Conservation (phyloP, 345 rosid species). For the Salix viminalis region DNA sequence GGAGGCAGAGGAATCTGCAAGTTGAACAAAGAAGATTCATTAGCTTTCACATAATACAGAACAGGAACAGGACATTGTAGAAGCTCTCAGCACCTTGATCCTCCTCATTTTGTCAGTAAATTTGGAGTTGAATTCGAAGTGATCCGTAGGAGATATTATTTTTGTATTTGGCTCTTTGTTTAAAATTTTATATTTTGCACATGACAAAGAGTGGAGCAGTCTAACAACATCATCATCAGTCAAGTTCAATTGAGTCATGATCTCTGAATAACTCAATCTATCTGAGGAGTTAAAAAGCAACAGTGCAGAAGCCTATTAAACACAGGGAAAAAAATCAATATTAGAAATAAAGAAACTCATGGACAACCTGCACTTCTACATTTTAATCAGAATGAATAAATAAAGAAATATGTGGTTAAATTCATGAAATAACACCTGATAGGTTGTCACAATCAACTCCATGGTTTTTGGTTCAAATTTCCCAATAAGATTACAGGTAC, state of each 20-base stretch:
- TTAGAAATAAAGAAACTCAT: not conserved
- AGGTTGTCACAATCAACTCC: slow-evolving; percentile 53
- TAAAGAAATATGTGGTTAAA: not conserved
- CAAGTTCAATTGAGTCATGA: slow-evolving; percentile 34
- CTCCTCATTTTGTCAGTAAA: slow-evolving; percentile 41
- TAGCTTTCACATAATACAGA: not conserved
- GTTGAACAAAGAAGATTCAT: not conserved
- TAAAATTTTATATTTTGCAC: slow-evolving; percentile 40
- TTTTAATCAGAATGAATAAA: not conserved
- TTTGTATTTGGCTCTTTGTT: slow-evolving; percentile 34
- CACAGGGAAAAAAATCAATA: not conserved
- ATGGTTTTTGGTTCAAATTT: slow-evolving; percentile 55
- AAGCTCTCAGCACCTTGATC: slow-evolving; percentile 32
- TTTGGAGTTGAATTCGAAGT: slow-evolving; percentile 35
- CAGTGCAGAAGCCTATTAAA: slow-evolving; percentile 34
- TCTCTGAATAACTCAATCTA: slow-evolving; percentile 37
- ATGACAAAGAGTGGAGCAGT: slow-evolving; percentile 42
- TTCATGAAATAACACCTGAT: slow-evolving; percentile 21
- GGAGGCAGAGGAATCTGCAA: slow-evolving; percentile 39
- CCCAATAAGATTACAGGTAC: slow-evolving; percentile 56
- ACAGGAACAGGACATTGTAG: not conserved
- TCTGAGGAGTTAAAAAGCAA: slow-evolving; percentile 39
- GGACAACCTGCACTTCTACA: not conserved
- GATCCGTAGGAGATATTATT: slow-evolving; percentile 33
- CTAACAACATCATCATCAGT: slow-evolving; percentile 32